Percentiles rank a stretch among this genome's conserved stretches.
These are phyloP conservation scores for Cystobasidium onofrii DNA, from an alignment of 768 basidiomycete genomes.

Conservation along the genomic window DNA sequence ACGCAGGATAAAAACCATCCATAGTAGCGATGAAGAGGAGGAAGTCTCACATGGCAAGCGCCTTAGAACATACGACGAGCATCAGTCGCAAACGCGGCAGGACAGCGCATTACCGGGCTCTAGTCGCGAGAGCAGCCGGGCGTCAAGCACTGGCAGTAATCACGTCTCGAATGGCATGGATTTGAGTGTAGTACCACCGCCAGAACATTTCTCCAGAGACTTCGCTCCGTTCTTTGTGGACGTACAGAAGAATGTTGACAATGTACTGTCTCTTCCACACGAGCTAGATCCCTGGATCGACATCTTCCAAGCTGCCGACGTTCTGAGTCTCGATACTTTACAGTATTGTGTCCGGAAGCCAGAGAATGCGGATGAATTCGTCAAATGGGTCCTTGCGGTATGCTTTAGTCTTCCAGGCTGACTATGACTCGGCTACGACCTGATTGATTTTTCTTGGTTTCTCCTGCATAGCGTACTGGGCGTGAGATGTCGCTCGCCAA, in stretches of 20 bases:
- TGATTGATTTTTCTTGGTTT: neutral
- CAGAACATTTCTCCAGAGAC: neutral
- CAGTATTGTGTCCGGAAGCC: neutral
- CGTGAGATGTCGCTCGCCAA: neutral
- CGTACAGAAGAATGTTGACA: neutral
- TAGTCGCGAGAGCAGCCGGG: too few species aligned
- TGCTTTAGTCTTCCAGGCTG: too few species aligned
- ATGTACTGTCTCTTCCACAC: neutral
- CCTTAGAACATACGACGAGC: neutral
- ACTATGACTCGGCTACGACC: too few species aligned
- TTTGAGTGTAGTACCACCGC: neutral
- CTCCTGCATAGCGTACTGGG: neutral
- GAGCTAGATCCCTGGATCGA: neutral
- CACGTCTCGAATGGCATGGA: too few species aligned
- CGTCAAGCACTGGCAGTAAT: too few species aligned
- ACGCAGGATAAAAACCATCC: neutral
- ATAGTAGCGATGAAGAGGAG: neutral
- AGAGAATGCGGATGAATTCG: neutral
- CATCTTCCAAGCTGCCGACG: neutral
- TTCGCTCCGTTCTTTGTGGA: neutral
- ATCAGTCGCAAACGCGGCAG: neutral
- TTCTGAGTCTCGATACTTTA: neutral
- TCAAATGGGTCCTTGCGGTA: neutral
- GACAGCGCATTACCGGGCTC: too few species aligned
- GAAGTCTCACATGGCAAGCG: neutral